Conservation (phyloP, 331 rosid genomes). For the Phaseolus coccineus region DNA sequence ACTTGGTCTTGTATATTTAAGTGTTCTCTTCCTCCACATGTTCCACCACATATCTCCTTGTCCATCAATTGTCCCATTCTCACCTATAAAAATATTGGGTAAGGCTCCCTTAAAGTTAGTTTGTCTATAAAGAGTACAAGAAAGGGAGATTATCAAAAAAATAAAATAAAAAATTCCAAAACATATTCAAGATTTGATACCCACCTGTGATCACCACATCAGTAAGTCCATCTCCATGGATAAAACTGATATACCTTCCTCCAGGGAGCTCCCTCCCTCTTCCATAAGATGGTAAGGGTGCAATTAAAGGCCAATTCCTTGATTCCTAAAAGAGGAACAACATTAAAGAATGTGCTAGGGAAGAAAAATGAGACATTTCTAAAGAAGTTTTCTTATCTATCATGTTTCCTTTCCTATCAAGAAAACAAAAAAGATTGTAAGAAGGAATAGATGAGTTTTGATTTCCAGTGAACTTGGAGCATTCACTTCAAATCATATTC, state of each 20-base stretch:
- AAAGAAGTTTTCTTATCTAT: background rate
- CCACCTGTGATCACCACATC: conserved; percentile 89
- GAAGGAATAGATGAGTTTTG: background rate
- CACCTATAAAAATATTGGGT: conserved; percentile 54
- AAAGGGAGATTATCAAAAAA: background rate
- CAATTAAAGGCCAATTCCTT: conserved; percentile 76
- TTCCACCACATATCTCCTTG: conserved; percentile 97
- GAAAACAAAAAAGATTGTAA: background rate
- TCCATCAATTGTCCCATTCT: conserved; percentile 95
- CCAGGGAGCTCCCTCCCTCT: conserved; percentile 99
- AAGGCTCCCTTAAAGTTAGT: background rate
- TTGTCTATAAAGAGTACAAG: background rate
- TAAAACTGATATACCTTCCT: conserved; percentile 84
- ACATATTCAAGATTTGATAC: conserved; percentile 37
- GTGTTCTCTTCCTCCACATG: conserved; percentile 95
- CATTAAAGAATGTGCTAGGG: background rate
- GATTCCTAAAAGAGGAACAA: conserved; percentile 54
- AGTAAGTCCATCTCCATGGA: conserved; percentile 77
- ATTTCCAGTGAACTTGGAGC: background rate
- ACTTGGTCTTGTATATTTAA: conserved; percentile 83
- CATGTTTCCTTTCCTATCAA: background rate
- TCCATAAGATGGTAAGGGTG: conserved; percentile 97
- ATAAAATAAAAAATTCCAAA: no score
- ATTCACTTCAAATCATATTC: conserved; percentile 30
- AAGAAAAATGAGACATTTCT: background rate